A percentile compares a stretch with the other conserved stretches of the same genome.
These are phyloP conservation scores for Porcisia hertigi DNA, from an alignment of 208 protist genomes.

Conservation along the genomic window DNA sequence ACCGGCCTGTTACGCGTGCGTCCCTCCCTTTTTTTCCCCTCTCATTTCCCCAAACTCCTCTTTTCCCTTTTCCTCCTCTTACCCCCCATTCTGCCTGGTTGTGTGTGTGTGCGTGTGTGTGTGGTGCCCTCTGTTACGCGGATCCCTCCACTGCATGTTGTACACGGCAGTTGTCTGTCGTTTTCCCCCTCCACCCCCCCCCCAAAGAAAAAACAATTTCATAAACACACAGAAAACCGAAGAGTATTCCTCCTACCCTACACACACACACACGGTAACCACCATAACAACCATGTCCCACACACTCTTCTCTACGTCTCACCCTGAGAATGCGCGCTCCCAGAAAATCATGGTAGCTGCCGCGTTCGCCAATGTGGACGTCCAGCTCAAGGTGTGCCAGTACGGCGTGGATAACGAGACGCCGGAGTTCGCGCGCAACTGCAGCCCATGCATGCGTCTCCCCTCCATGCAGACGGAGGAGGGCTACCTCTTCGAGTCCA, in stretches of 20 bases:
- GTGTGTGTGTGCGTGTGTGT: no score
- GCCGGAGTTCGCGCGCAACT: constrained; percentile 58
- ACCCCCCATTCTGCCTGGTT: no score
- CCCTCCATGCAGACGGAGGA: constrained; percentile 80
- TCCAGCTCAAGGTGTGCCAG: constrained; percentile 43
- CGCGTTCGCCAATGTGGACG: constrained; percentile 56
- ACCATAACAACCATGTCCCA: constrained; percentile 34
- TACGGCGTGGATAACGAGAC: constrained; percentile 73
- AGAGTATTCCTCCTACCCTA: no score
- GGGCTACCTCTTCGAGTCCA: constrained; percentile 86
- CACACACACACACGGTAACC: not conserved
- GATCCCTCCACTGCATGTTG: no score
- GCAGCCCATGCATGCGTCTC: constrained; percentile 65
- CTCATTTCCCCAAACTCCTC: not conserved
- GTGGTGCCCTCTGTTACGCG: no score
- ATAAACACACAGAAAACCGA: no score
- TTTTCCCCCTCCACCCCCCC: no score
- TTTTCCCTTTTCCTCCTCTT: no score
- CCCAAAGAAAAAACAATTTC: no score
- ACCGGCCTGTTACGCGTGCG: not conserved
- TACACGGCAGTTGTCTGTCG: no score
- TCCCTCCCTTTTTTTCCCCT: not conserved
- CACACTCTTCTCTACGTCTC: constrained; percentile 26
- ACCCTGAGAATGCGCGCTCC: constrained; percentile 49
- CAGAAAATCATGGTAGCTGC: constrained; percentile 73